A percentile compares a stretch with the other conserved stretches of the same genome.
Conservation (phyloP, 2,329 filamentous ascomycete genomes). For the Akanthomyces dipterigenus region DNA sequence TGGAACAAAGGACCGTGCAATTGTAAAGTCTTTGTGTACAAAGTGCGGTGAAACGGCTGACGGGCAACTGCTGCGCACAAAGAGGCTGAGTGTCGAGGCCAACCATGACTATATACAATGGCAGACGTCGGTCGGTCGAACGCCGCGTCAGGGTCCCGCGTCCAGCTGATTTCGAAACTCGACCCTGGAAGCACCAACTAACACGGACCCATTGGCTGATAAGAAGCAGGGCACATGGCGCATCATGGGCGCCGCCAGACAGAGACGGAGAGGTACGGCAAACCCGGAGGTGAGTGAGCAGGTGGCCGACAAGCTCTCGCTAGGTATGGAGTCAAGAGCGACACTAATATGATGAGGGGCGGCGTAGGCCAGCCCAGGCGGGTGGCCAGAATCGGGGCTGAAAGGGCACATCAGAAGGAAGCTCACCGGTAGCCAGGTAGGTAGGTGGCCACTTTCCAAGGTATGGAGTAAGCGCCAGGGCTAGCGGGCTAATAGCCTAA, state of each 20-base stretch:
- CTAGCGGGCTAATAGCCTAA: neutral
- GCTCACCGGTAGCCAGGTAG: no score
- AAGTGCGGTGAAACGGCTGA: neutral
- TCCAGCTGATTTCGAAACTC: neutral
- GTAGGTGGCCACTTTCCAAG: neutral
- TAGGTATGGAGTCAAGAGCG: slow-evolving; percentile 1
- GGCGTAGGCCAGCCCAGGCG: no score
- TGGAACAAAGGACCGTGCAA: neutral
- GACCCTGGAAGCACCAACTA: neutral
- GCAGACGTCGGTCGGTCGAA: no score
- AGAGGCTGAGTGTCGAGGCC: neutral
- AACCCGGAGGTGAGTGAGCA: slow-evolving; percentile 8
- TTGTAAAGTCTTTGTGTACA: neutral
- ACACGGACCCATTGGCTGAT: slow-evolving; percentile 1
- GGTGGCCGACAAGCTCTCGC: neutral
- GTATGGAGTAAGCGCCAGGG: slow-evolving; percentile 8
- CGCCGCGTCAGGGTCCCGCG: neutral
- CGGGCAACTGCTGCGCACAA: neutral
- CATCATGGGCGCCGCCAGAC: slow-evolving; percentile 19
- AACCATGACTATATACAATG: neutral
- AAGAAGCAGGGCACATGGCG: neutral
- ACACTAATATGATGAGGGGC: neutral
- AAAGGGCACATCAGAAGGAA: neutral
- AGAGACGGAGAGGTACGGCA: neutral
- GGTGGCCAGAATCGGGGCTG: neutral